Evolutionary conservation across 1,139 yeast genomes (phyloP), one percentile per base, ranked within the genome.

Genomic region (Tardiomyces digboiensis): DNA sequence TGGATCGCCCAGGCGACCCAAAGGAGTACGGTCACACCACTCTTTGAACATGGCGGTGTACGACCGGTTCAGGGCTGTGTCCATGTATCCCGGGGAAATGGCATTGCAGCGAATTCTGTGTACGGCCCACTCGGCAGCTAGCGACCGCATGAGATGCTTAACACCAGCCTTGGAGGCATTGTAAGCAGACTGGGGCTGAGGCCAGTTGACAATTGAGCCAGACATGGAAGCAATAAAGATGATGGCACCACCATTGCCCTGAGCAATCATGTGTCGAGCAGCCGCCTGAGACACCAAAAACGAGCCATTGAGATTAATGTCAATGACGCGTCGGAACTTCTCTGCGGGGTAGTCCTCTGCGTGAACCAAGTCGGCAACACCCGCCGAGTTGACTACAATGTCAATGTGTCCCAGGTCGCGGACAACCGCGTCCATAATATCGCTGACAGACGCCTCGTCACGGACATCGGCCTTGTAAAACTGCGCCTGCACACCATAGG

Each of bases 281-380:
- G 84, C 74, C 6, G 79, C 74, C 62, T 76, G 80, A 29, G 75
- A 66, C 48, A 82, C 87, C 64, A 80, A 74, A 58, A 84, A 78
- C 2, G 93, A 80, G 38, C 94, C 94, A 60, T 82, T 75, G 26
- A 83, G 76, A 64, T 84, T 84, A 54, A 84, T 89, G 61, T 80
- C 80, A 70, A 83, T 70, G 44, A 84, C 76, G 26, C 79, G 73
- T 56, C 85, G 83, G 53, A 88, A 87, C 65, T 82, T 83, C 50
- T 70, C 68, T 21, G 88, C 75, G 8, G 91, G 87, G 65, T 84
- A 82, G 51, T 81, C 85, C 62, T 82, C 89, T 42, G 93, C 91
- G 41, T 86, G 82, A 64, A 75, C 81, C 58, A 82, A 77, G 61
- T 82, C 89, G 59, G 87, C 83, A 60, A 83, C 83, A 40, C 93